A percentile compares a stretch with the other conserved stretches of the same genome.
These are phyloP conservation scores for Trichoderma breve DNA, from an alignment of 2,329 filamentous ascomycete species.

Conservation along the genomic window DNA sequence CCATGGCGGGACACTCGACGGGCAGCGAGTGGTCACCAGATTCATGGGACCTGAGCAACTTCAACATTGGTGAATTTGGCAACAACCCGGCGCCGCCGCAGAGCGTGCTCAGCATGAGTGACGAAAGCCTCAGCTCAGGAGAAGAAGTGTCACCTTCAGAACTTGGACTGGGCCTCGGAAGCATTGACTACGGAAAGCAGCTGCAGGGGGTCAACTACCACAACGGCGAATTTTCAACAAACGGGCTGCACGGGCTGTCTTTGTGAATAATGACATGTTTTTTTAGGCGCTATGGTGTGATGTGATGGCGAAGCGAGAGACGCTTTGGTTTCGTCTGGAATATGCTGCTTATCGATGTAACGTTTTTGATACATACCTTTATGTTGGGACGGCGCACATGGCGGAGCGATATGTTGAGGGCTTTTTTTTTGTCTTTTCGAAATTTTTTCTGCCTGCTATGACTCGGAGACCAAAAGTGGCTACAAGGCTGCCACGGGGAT, in stretches of 20 bases:
- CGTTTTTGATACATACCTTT: background rate
- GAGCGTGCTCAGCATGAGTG: conserved; percentile 56
- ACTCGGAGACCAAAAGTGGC: conserved; percentile 5
- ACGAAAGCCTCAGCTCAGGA: conserved; percentile 56
- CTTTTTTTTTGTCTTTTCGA: background rate
- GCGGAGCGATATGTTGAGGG: conserved; percentile 11
- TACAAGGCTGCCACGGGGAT: conserved; percentile 14
- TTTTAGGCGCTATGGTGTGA: conserved; percentile 11
- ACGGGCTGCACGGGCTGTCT: conserved; percentile 11
- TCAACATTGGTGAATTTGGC: conserved; percentile 50
- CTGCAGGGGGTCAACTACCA: conserved; percentile 22
- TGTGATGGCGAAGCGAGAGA: conserved; percentile 10
- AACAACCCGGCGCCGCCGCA: conserved; percentile 45
- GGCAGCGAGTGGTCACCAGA: conserved; percentile 55
- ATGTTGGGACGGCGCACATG: conserved; percentile 9
- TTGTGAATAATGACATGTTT: conserved; percentile 10
- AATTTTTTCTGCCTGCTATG: background rate
- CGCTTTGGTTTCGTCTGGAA: background rate
- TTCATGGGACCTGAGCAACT: conserved; percentile 53
- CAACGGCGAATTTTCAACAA: conserved; percentile 6
- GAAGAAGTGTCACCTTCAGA: conserved; percentile 51
- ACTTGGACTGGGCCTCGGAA: conserved; percentile 43
- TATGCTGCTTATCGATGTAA: conserved; percentile 1
- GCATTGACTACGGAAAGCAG: conserved; percentile 34
- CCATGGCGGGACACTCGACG: conserved; percentile 41